Evolutionary conservation across 2,329 filamentous ascomycete genomes (phyloP).

Genomic region (Chrysoporthe deuterocubensis): DNA sequence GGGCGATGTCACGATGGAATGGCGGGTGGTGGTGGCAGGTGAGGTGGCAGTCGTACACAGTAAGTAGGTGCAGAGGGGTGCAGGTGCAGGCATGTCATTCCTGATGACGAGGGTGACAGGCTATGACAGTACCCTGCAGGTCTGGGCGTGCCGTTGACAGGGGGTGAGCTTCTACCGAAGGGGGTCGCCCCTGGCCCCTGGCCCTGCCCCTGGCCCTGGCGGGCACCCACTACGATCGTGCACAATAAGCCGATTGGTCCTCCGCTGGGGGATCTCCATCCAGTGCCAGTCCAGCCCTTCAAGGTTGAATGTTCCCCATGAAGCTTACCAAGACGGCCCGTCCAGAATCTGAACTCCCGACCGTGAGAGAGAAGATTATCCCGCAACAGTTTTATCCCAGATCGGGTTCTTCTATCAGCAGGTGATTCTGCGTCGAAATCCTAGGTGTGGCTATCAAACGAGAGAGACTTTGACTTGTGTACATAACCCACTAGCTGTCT

Average conservation of each 20-base stretch:
- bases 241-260: background rate
- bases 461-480: too few species aligned
- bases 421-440: background rate
- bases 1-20: background rate
- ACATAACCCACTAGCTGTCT: background rate
- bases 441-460: background rate
- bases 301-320: too few species aligned
- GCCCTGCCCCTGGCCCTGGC: background rate
- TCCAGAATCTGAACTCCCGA: too few species aligned
- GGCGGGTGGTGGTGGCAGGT: background rate
- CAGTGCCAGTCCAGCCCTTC: too few species aligned
- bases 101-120: background rate
- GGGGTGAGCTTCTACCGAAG: background rate
- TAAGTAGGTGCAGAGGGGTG: background rate
- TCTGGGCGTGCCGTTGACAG: background rate
- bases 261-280: too few species aligned
- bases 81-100: conserved; percentile 1
- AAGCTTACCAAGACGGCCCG: too few species aligned
- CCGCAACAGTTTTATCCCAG: too few species aligned
- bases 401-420: background rate
- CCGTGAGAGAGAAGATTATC: too few species aligned
- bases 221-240: background rate
- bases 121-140: conserved; percentile 3
- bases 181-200: background rate
- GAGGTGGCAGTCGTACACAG: conserved; percentile 6